phyloP scores from a whole-genome alignment of 345 rosid species.

The Eucalyptus pauciflora region DNA sequence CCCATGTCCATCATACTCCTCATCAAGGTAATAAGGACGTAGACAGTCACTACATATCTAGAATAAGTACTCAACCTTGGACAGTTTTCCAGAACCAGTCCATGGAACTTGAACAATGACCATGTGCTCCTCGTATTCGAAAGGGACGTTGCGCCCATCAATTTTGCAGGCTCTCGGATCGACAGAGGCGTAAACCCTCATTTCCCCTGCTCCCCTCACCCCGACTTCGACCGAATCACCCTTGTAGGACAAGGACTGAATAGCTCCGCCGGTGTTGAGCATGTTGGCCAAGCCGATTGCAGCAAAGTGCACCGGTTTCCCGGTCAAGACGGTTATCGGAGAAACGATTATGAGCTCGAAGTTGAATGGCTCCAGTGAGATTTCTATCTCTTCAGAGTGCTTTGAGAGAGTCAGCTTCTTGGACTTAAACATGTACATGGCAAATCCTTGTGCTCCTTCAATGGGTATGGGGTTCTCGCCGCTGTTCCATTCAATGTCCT shows the following conservation, averaged over 20 bases:
- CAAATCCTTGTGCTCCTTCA: constrained; percentile 47
- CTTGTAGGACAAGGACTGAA: constrained; percentile 31
- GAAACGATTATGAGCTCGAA: constrained; percentile 81
- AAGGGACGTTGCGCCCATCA: constrained; percentile 42
- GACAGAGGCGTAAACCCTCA: constrained; percentile 55
- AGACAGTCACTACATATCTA: background rate
- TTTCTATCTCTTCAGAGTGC: constrained; percentile 28
- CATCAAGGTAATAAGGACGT: background rate
- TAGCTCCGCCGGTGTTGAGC: constrained; percentile 89
- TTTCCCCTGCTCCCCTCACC: constrained; percentile 63
- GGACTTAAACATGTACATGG: constrained; percentile 58
- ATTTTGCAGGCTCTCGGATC: constrained; percentile 54
- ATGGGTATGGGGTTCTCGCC: constrained; percentile 67
- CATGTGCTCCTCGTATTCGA: constrained; percentile 46
- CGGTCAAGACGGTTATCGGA: constrained; percentile 31
- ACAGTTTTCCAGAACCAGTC: constrained; percentile 29
- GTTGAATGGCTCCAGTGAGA: constrained; percentile 64
- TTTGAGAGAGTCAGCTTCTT: constrained; percentile 55
- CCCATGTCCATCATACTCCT: background rate
- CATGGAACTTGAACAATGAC: constrained; percentile 56
- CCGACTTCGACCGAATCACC: constrained; percentile 21
- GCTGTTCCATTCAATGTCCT: constrained; percentile 77
- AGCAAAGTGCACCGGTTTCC: constrained; percentile 49
- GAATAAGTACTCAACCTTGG: constrained; percentile 40
- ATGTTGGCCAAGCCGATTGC: constrained; percentile 80